Evolutionary conservation across 2,329 filamentous ascomycete genomes (phyloP).

Genomic region (Beauveria caledonica): DNA sequence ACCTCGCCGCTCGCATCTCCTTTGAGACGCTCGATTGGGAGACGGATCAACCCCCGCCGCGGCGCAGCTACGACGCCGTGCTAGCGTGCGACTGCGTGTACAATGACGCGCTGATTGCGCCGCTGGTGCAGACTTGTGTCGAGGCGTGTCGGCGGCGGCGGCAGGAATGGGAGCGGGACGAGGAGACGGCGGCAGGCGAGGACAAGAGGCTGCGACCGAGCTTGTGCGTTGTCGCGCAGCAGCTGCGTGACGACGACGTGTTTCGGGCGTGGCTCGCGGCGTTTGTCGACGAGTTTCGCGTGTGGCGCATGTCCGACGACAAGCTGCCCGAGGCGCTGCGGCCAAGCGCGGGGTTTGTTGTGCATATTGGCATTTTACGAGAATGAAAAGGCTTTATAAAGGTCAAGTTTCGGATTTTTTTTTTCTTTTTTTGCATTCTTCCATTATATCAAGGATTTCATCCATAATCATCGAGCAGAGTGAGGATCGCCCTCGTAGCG

Average conservation of each 20-base stretch:
- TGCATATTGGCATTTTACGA: slow-evolving; percentile 67
- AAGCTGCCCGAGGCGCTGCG: slow-evolving; percentile 51
- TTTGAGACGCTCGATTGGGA: slow-evolving; percentile 80
- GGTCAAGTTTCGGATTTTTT: background rate
- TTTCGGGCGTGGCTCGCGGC: slow-evolving; percentile 72
- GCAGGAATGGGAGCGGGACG: slow-evolving; percentile 2
- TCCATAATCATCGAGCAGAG: background rate
- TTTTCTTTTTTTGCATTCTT: background rate
- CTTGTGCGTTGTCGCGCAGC: slow-evolving; percentile 79
- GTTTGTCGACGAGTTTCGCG: slow-evolving; percentile 58
- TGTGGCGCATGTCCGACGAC: slow-evolving; percentile 67
- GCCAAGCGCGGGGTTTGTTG: slow-evolving; percentile 64
- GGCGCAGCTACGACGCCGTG: slow-evolving; percentile 59
- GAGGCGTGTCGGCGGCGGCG: slow-evolving; percentile 59
- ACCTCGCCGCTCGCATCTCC: slow-evolving; percentile 28
- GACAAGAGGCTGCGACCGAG: background rate
- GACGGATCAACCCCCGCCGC: slow-evolving; percentile 42
- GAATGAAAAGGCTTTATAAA: slow-evolving; percentile 12
- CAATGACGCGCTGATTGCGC: slow-evolving; percentile 76
- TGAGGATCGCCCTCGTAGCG: slow-evolving; percentile 2
- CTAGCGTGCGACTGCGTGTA: slow-evolving; percentile 92
- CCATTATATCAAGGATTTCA: background rate
- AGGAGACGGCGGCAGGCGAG: slow-evolving; percentile 6
- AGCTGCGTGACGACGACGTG: slow-evolving; percentile 76
- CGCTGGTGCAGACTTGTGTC: slow-evolving; percentile 73